Evolutionary conservation across 768 basidiomycete genomes (phyloP), one percentile per base, ranked within the genome.

Genomic region (Candolleomyces eurysporus): DNA sequence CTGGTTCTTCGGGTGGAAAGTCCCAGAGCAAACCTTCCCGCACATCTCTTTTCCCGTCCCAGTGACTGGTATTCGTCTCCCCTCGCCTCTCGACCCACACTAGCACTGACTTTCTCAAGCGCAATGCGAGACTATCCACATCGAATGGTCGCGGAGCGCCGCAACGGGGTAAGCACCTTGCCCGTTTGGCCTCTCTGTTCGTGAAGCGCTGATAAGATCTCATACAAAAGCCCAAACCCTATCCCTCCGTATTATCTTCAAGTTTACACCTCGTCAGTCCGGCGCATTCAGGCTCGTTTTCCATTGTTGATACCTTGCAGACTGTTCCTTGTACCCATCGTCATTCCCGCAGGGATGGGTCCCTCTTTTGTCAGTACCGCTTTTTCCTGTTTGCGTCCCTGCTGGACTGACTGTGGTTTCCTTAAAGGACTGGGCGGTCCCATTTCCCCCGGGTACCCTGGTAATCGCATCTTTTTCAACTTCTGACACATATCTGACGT

Each of bases 221-320:
- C 61, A n/a, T n/a, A n/a, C 40, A 16, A 22, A 53, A 88, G 86
- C 5, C 85, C 84, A 8, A 80, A 82, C 64, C 82, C 84, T 4
- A 71, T 70, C 6, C 77, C 84, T 5, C 86, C 86, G 14, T 87
- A 86, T 68, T 83, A 72, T 66, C 79, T 88, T 6, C 84, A 85
- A 65, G 76, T 87, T 6, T 87, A 84, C 66, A 83, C 84, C 14
- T 86, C 85, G 86, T 86, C 60, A 69, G 84, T 74, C 36, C 36
- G 11, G 21, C 46, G 19, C 26, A 11, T 52, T 26, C 19, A 10
- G 40, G 43, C 48, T 21, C 36, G 6, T 36, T 46, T 26, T 26
- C 36, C 48, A 39, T 13, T 42, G 31, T 10, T 31, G 39, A 42
- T 7, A 19, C 30, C 21, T 8, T 61, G 52, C 45, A 86, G 85